Conservation (phyloP, 257 asterid genomes). For the Ballota nigra region DNA sequence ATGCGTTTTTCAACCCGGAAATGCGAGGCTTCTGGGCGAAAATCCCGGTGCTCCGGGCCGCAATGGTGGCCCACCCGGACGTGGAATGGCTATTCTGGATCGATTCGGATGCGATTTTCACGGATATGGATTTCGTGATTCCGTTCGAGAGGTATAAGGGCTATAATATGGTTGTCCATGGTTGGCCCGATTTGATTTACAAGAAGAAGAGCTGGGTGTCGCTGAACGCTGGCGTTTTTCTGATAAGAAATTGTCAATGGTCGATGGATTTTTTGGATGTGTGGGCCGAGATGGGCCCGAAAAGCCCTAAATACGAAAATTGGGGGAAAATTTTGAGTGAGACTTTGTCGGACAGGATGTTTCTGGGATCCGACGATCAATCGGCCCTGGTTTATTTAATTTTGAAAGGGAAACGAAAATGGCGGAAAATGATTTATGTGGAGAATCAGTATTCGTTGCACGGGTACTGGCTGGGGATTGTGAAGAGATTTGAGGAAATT, state of each 20-base stretch:
- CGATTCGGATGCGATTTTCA: conserved; percentile 77
- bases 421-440: conserved; percentile 66
- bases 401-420: conserved; percentile 47
- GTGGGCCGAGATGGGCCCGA: conserved; percentile 86
- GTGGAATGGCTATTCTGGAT: conserved; percentile 78
- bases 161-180: conserved; percentile 63
- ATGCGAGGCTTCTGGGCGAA: conserved; percentile 74
- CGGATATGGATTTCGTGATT: conserved; percentile 77
- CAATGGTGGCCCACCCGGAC: conserved; percentile 86
- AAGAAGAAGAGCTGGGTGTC: conserved; percentile 75
- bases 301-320: conserved; percentile 43
- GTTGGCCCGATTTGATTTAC: conserved; percentile 65
- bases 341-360: conserved; percentile 57
- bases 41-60: conserved; percentile 55
- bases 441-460: conserved; percentile 65
- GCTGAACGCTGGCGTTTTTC: conserved; percentile 66
- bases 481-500: conserved; percentile 36
- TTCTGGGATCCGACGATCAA: conserved; percentile 69
- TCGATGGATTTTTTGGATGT: conserved; percentile 68
- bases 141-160: conserved; percentile 59
- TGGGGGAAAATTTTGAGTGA: conserved; percentile 55
- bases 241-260: conserved; percentile 79
- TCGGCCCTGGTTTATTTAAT: conserved; percentile 66
- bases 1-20: conserved; percentile 45
- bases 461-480: conserved; percentile 73